Base-by-base conservation (phyloP, 352 stramenopile genomes). In the Phytophthora agathidicida region DNA sequence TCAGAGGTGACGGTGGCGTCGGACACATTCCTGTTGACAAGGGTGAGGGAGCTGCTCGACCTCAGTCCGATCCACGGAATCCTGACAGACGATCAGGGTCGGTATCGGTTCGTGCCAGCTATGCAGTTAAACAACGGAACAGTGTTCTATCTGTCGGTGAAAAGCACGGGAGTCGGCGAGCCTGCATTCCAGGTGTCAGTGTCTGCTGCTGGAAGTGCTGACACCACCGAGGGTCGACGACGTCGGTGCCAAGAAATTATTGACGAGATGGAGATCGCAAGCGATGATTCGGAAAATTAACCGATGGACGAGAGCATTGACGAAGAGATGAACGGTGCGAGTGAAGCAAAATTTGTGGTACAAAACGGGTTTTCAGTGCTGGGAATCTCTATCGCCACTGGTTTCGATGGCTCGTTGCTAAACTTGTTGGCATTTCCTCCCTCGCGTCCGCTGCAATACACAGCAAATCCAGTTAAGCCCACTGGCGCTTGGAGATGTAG, bases 401-500 rank as follows among this genome's bases (percentile, higher is more conserved):
- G 16, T 50, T 60, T 49, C 22, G 20, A 45, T 57, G 47, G 41
- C 8, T 54, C 22, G 49, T 44, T 45, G 56, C 23, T 56, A 42
- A 48, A 16, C 38, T 31, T 55, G 16, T 44, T 31, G 47, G 39
- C 41, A 58, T 23, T 30, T 46, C 37, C n/a, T 57, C 19, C 42
- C 47, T 35, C 17, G 27, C 19, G 16, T 22, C 24, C 54, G 36
- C 32, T 52, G 41, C 48, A 42, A 52, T 24, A 57, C 41, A 44
- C 24, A 45, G 13, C 24, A 48, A 35, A 33, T 41, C 36, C 33
- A 44, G 16, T 54, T 58, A 79, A 92, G 72, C 80, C 83, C 82
- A 94, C 50, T 91, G 77, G 17, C 77, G 82, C 64, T 81, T 86
- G 37, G 82, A 71, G 28, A 94, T 49, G 37, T 73, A 88, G 17